Evolutionary conservation across 1,284 basidiomycete genomes (phyloP), one percentile per base, ranked within the genome.

Genomic region (Malassezia cuniculi): DNA sequence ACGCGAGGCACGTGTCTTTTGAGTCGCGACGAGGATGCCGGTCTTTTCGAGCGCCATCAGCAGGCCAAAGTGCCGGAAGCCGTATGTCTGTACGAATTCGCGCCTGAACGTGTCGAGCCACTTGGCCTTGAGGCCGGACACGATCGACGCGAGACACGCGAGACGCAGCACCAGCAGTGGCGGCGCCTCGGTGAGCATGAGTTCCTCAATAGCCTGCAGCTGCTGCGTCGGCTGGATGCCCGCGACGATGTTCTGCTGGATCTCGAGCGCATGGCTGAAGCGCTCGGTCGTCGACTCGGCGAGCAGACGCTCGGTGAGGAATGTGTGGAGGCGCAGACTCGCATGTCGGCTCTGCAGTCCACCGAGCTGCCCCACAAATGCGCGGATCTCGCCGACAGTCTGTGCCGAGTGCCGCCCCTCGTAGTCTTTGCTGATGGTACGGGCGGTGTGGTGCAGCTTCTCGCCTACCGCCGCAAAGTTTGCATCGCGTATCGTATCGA

Each of bases 401-500:
- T 85, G 84, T n/a, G 83, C 81, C 64, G 81, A 75, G 45, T 82
- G 75, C 29, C 79, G 73, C 40, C 75, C 75, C 72, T 86, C 84
- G 66, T 90, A 94, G 60, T 93, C 85, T 48, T 84, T 81, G 52
- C 94, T 86, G 27, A 99, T 71, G 19, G 83, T 74, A 50, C 78
- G 78, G 1, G 93, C 93, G 10, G 83, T 75, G 50, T 74, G 75
- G 56, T 82, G 89, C 31, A 99, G 71, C 57, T 77, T 77, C 58
- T 77, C 78, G 0, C 89, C 89, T 2, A 97, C 80, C n/a, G 80
- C 75, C 5, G 87, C 82, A 69, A 97, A 97, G 68, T 97, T 95
- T 43, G 85, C 71, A 65, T 97, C 87, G 41, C 85, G 75, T 34
- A 97, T 70, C 57, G 90, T 84, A 11, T 72, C 72, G 48, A 85